Base-by-base conservation (phyloP, 257 asterid genomes). In the Misopates orontium region DNA sequence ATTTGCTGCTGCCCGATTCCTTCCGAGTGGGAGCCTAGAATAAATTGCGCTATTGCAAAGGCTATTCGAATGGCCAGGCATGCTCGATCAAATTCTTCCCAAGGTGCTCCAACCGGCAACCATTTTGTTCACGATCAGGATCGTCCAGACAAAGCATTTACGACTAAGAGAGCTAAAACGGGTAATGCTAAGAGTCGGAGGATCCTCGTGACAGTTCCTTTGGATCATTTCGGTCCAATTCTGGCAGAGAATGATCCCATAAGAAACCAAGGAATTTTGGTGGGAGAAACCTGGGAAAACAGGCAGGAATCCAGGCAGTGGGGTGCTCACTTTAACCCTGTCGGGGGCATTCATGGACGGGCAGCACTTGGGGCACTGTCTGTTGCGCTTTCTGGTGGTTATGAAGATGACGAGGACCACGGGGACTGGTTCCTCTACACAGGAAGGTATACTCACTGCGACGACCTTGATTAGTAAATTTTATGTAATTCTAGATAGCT, bases 371-470 rank as follows among this genome's bases (percentile, higher is more conserved):
- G 98, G 50, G 85, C 98, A 8, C 98, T 89, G 67, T 91, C 98
- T 39, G 96, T 91, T 71, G 98, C 95, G 0, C 80, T 91, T 4
- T 91, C 98, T 42, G 96, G 98, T 8, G 98, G 98, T 24, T 91
- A 91, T 16, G 90, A 72, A 62, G 98, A 91, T 36, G 98, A 91
- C 9, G 96, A 91, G 75, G 98, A 91, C 79, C 91, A 87, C 23
- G 98, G 98, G 4, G 98, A 91, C 19, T 91, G 98, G 98, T 91
- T 91, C 74, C 95, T 91, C 62, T 91, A 91, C 67, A 91, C 98
- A 0, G 98, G 98, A 78, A 91, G 98, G 98, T 91, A 73, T 58
- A 12, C 16, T 47, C 12, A 58, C 14, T 65, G 52, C 61, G 28
- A 24, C 56, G 25, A 13, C 40, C 50, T 18, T 14, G 58, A 13